Evolutionary conservation across 345 rosid species (phyloP), one percentile per base, ranked within the genome.

Genomic region (Pugionium cornutum): DNA sequence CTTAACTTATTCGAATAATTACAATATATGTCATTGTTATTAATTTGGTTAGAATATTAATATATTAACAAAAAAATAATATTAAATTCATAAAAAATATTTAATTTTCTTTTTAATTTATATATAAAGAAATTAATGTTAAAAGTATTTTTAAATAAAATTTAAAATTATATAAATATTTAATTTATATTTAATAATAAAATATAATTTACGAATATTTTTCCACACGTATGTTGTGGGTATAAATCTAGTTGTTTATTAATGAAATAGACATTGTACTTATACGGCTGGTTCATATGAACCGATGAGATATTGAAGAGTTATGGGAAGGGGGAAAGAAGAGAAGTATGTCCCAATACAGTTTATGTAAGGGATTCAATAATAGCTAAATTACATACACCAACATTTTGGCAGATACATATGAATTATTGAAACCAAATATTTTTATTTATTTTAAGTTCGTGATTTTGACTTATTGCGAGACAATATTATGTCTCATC

Each of bases 211-310:
- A 48, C 65, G 46, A 48, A 70, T n/a, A 39, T 7, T 43, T 3
- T 10, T 51, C 58, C 27, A 41, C 29, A 42, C 52, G 70, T 72
- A 34, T 48, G 43, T 27, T n/a, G n/a, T n/a, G 41, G 44, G 35
- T 52, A 5, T 49, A n/a, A n/a, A n/a, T n/a, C n/a, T 57, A 33
- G 28, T 42, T 33, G 2, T 64, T 25, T 18, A 48, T 32, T 7
- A 11, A 27, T 31, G 6, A 35, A 36, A 7, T 4, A 31, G 6
- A 10, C 4, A 69, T 56, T 67, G 73, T 74, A 54, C 43, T 7
- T 67, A 74, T 67, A 62, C 64, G 77, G 69, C 76, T 47, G 61
- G n/a, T 53, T 74, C 58, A 74, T 67, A 48, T 67, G 51, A 55
- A 61, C 9, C 44, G 50, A 57, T 44, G 71, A 73, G 67, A 62